Percentiles rank a stretch among this genome's conserved stretches.
These are phyloP conservation scores for Cupressus sempervirens DNA, from an alignment of 75 land plant species.

Conservation along the genomic window DNA sequence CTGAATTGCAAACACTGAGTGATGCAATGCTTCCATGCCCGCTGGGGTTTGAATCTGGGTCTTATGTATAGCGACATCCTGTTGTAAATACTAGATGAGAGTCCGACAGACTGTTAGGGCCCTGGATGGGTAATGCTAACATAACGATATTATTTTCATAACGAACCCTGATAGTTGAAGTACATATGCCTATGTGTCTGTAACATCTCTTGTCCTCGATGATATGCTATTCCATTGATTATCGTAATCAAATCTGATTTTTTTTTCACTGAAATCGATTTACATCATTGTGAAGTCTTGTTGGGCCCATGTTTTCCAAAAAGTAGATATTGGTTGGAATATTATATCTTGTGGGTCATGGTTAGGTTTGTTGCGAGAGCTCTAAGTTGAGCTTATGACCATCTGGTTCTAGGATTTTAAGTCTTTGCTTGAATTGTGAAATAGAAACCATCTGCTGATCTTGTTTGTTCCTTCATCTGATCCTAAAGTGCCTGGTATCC, in stretches of 20 bases:
- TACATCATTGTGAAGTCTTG: not conserved
- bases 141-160: not conserved
- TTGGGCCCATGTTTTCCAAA: not conserved
- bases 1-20: not conserved
- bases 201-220: not conserved
- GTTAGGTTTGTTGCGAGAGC: not conserved
- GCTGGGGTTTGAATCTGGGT: not conserved
- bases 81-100: too few relatives aligned
- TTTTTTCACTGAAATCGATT: not conserved
- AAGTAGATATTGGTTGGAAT: not conserved
- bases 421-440: not conserved
- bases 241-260: not conserved
- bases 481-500: not conserved
- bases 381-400: not conserved
- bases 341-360: not conserved
- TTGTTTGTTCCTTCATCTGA: not conserved
- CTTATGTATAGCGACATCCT: too few relatives aligned
- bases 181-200: not conserved
- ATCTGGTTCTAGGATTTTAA: not conserved
- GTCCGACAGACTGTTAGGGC: not conserved
- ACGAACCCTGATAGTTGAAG: not conserved
- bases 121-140: not conserved
- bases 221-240: not conserved
- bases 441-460: not conserved
- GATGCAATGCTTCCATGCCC: not conserved